These are phyloP conservation scores for Seminavis robusta DNA, from an alignment of 108 stramenopile species.

Conservation along the genomic window DNA sequence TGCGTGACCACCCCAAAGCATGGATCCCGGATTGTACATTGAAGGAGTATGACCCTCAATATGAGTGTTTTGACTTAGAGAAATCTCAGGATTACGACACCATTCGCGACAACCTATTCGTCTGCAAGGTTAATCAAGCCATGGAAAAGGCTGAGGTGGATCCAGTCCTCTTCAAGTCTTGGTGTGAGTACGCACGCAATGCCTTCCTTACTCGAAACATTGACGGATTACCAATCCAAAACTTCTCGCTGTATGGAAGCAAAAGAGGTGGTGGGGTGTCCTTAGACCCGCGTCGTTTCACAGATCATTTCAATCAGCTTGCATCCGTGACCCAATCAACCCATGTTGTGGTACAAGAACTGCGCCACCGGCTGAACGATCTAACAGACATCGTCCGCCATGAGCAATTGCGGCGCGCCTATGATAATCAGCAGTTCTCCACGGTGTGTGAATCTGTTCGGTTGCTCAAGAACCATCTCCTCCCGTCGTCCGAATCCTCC, in stretches of 20 bases:
- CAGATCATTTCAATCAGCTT: neutral
- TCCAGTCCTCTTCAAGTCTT: neutral
- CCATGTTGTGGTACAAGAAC: neutral
- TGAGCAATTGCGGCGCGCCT: neutral
- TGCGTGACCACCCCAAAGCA: neutral
- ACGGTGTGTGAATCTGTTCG: too few relatives aligned
- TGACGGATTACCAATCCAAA: neutral
- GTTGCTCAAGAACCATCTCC: neutral
- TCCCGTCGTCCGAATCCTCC: neutral
- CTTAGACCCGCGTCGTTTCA: neutral
- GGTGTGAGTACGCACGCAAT: neutral
- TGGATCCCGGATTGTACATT: constrained; percentile 1
- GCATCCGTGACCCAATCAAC: constrained; percentile 1
- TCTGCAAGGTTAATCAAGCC: too few relatives aligned
- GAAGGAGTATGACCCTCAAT: too few relatives aligned
- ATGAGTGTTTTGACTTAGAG: neutral
- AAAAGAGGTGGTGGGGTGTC: neutral
- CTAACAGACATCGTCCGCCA: neutral
- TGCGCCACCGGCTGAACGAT: neutral
- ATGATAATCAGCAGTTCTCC: too few relatives aligned
- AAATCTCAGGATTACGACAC: neutral
- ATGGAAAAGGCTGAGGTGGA: too few relatives aligned
- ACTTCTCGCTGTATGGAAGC: neutral
- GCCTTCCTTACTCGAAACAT: neutral
- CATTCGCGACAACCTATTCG: too few relatives aligned